Evolutionary conservation across 805 yeast species (phyloP), one percentile per base, ranked within the genome.

Genomic region (Pichia deserticola): DNA sequence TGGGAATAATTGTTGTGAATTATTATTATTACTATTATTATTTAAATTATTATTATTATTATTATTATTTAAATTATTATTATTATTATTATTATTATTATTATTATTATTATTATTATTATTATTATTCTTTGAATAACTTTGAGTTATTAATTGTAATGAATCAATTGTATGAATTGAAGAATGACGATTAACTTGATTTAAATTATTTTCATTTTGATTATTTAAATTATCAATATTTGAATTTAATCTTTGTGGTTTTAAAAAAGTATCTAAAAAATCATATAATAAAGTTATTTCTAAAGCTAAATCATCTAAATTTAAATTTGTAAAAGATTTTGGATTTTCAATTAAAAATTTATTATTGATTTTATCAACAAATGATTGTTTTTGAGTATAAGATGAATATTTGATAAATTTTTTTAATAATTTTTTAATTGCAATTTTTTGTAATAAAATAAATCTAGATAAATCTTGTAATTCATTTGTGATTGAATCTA

Each of bases 391-490:
- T 48, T 64, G 60, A 12, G 54, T 50, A 45, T 62, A 66, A 6
- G 57, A 57, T 47, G 72, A 71, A 58, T 78, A 71, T 59, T 78
- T 78, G 43, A 70, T 44, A 52, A 77, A 84, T 62, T 88, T 87
- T 67, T 88, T 87, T 58, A 87, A 71, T 45, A 87, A 74, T 66
- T 87, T 87, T 53, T 82, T 73, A 44, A 85, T 72, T 6, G 81
- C 95, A 3, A 88, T 81, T 59, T 82, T 81, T 60, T 87, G 96
- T 7, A 86, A 75, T 27, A 82, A 68, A 13, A 86, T 77, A 60
- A 84, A 87, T 53, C 88, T 73, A n/a, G 86, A 74, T 43, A 87
- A 67, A 53, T 82, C 77, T 57, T 83, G 86, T 30, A 85, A 68
- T 42, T 79, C 82, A 15, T 58, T 68, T 49, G 75, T 76, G 41